Percentiles rank a stretch among this genome's conserved stretches.
These are phyloP conservation scores for Paecilomyces dactylethromorphus DNA, from an alignment of 2,329 filamentous ascomycete genomes.

Conservation along the genomic window DNA sequence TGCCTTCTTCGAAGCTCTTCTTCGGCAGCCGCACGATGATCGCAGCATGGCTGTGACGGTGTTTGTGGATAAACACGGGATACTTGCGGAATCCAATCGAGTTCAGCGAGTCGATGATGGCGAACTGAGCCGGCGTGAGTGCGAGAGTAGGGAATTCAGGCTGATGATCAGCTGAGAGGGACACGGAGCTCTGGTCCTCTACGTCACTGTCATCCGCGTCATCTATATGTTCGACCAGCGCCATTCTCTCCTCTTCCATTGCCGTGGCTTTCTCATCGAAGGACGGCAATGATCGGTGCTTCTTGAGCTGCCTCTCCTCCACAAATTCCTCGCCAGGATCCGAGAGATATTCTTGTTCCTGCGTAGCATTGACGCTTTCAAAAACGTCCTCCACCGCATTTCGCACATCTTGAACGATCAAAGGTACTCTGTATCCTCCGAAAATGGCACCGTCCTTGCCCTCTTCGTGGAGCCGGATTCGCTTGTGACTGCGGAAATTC, in stretches of 20 bases:
- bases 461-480: constrained; percentile 69
- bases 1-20: constrained; percentile 69
- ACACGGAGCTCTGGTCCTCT: background rate
- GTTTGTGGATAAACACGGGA: constrained; percentile 52
- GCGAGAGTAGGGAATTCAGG: constrained; percentile 64
- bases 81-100: constrained; percentile 53
- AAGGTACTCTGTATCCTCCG: constrained; percentile 65
- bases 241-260: constrained; percentile 7
- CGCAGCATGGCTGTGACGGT: constrained; percentile 77
- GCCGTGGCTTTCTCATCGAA: constrained; percentile 10
- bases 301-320: constrained; percentile 3
- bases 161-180: background rate
- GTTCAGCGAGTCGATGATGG: constrained; percentile 74
- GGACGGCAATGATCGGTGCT: constrained; percentile 1
- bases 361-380: constrained; percentile 63
- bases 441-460: constrained; percentile 63
- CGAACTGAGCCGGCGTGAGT: constrained; percentile 71
- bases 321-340: constrained; percentile 47
- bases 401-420: constrained; percentile 69
- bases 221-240: constrained; percentile 15
- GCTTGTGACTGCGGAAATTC: constrained; percentile 63
- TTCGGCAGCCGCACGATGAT: constrained; percentile 71
- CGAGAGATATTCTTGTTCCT: constrained; percentile 65
- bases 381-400: constrained; percentile 71
- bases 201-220: background rate